Conservation (phyloP, 257 asterid species). For the Paraleonurus japonicus region DNA sequence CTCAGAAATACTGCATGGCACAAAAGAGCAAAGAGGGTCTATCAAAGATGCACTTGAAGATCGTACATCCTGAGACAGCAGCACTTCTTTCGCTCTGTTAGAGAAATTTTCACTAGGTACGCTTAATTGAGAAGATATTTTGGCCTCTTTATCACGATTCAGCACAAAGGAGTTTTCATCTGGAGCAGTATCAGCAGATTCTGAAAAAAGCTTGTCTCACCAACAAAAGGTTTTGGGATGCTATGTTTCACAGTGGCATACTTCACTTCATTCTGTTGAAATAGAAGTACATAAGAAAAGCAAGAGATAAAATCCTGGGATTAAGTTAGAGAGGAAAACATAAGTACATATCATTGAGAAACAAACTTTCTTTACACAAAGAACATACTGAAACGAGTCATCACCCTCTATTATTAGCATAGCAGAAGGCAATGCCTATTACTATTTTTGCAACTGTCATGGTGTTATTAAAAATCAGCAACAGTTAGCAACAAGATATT, state of each 20-base stretch:
- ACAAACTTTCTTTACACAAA: slow-evolving; percentile 2
- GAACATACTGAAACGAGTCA: not conserved
- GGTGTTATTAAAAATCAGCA: not conserved
- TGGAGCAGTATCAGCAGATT: slow-evolving; percentile 64
- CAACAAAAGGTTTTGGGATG: slow-evolving; percentile 54
- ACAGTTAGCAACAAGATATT: not conserved
- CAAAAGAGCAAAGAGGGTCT: slow-evolving; percentile 81
- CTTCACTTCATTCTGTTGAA: slow-evolving; percentile 44
- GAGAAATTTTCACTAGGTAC: slow-evolving; percentile 42
- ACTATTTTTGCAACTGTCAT: not conserved
- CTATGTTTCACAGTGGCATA: slow-evolving; percentile 29
- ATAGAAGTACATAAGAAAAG: slow-evolving; percentile 23
- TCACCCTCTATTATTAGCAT: slow-evolving; percentile 5
- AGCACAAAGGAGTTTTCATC: slow-evolving; percentile 57
- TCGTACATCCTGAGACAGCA: slow-evolving; percentile 55
- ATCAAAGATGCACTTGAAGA: slow-evolving; percentile 47
- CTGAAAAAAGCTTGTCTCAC: slow-evolving; percentile 78
- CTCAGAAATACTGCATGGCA: slow-evolving; percentile 76
- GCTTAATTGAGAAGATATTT: slow-evolving; percentile 55
- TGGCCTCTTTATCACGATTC: slow-evolving; percentile 40
- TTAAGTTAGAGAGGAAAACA: not conserved
- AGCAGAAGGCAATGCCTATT: not conserved
- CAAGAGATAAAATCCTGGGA: slow-evolving; percentile 2
- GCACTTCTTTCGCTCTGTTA: slow-evolving; percentile 30
- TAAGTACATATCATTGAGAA: slow-evolving; percentile 5